phyloP scores from a whole-genome alignment of 495 filamentous ascomycete species.

The Aspergillus homomorphus region DNA sequence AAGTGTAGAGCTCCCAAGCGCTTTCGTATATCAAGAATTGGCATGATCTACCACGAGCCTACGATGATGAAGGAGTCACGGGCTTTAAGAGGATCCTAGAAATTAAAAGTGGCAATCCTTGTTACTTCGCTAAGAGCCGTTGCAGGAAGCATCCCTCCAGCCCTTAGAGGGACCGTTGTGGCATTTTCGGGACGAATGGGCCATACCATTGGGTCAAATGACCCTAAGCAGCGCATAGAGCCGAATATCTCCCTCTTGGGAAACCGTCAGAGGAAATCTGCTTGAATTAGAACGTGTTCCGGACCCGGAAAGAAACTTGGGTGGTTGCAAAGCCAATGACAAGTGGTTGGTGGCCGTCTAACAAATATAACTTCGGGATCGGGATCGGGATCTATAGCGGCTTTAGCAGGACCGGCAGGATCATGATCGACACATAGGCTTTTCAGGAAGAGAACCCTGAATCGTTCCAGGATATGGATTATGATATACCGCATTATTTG shows the following conservation, averaged over 20 bases:
- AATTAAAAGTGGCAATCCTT: background rate
- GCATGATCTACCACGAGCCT: background rate
- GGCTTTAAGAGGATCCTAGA: background rate
- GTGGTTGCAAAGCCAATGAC: background rate
- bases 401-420: background rate
- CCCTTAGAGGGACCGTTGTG: background rate
- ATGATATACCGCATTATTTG: background rate
- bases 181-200: background rate
- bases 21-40: background rate
- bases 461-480: no score
- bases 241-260: background rate
- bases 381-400: background rate
- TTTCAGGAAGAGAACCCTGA: no score
- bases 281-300: background rate
- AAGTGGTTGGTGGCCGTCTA: background rate
- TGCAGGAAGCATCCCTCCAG: background rate
- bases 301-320: background rate
- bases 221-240: background rate
- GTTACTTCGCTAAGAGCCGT: background rate
- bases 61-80: background rate
- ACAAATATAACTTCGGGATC: background rate
- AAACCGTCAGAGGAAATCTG: background rate
- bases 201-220: background rate
- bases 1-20: background rate
- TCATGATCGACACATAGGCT: background rate